Base-by-base conservation (phyloP, 1,284 basidiomycete species). In the Amylostereum chailletii region DNA sequence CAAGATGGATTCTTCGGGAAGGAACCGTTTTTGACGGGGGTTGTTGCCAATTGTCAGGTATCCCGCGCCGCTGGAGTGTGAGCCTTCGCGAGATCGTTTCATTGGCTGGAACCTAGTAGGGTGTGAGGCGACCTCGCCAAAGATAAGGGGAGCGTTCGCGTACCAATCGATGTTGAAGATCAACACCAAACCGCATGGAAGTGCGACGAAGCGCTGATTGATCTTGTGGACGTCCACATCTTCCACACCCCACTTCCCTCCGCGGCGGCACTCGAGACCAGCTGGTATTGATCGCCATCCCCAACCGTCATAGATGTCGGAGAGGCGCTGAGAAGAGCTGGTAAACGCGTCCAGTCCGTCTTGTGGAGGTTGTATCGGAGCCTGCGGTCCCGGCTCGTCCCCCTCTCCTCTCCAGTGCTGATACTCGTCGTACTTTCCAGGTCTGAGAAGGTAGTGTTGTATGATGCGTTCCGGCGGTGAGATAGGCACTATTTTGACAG, bases 261-360 rank as follows among this genome's bases (percentile, higher is more conserved):
- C 44, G 27, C 27, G 44, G 5, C 52, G 47, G 1, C 57, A 45
- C 31, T 46, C 42, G 7, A 60, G 39, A 9, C 56, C 54, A 7
- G 58, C 57, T 36, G 57, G 54, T 3, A 54, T 47, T 2, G 54
- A 50, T n/a, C 51, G 45, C 57, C 57, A 58, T 1, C 49, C 56
- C 56, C 57, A 60, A n/a, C 58, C 58, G 48, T 60, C 56, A 29
- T 48, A 34, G 30, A 58, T 55, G 42, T 60, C 57, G 10, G 40
- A 26, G 45, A 58, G 50, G 5, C 33, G 50, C 7, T 34, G 27
- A 8, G 33, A 7, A 0, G 34, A 26, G 11, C 42, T 26, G 1
- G 8, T 10, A 11, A 39, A 42, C 1, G 41, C 50, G 5, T 46
- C 40, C 5, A 19, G 11, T 10, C 38, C 31, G 46, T 9, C 36